Percentiles rank a stretch among this genome's conserved stretches.
phyloP scores from a whole-genome alignment of 257 asterid genomes.

The Salvia splendens region DNA sequence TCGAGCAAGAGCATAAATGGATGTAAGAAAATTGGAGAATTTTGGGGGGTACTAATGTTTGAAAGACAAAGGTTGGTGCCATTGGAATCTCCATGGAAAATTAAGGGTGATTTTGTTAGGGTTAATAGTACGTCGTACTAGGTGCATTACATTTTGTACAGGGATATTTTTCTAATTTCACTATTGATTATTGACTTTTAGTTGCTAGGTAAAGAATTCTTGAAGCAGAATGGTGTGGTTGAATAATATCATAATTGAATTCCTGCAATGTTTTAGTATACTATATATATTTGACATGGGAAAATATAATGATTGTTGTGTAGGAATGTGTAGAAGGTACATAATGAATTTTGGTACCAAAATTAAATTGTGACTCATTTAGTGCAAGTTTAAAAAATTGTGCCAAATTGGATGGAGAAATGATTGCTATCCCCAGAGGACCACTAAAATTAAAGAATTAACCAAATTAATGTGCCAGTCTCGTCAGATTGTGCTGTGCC shows the following conservation, averaged over 20 bases:
- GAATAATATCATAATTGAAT: not conserved
- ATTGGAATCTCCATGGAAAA: slow-evolving; percentile 30
- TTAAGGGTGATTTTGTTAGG: slow-evolving; percentile 8
- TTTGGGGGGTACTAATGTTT: slow-evolving; percentile 42
- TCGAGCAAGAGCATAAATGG: not conserved
- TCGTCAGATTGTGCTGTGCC: slow-evolving; percentile 31
- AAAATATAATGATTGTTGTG: slow-evolving; percentile 11
- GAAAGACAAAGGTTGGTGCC: slow-evolving; percentile 30
- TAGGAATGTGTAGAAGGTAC: slow-evolving; percentile 28
- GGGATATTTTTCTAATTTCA: slow-evolving; percentile 29
- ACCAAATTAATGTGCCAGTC: slow-evolving; percentile 17
- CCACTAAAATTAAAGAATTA: slow-evolving; percentile 41
- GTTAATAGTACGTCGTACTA: slow-evolving; percentile 22
- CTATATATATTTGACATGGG: not conserved
- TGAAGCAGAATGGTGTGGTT: not conserved
- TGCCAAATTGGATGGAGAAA: slow-evolving; percentile 45
- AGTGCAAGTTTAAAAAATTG: slow-evolving; percentile 45
- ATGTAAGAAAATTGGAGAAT: slow-evolving; percentile 27
- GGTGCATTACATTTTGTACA: slow-evolving; percentile 41
- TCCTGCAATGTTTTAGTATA: not conserved
- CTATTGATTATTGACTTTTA: slow-evolving; percentile 27
- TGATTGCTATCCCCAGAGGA: slow-evolving; percentile 54
- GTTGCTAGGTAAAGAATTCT: slow-evolving; percentile 28
- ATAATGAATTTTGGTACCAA: slow-evolving; percentile 44
- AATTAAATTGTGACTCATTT: slow-evolving; percentile 39